Conservation (phyloP, 805 yeast species). For the Pichia kluyveri region DNA sequence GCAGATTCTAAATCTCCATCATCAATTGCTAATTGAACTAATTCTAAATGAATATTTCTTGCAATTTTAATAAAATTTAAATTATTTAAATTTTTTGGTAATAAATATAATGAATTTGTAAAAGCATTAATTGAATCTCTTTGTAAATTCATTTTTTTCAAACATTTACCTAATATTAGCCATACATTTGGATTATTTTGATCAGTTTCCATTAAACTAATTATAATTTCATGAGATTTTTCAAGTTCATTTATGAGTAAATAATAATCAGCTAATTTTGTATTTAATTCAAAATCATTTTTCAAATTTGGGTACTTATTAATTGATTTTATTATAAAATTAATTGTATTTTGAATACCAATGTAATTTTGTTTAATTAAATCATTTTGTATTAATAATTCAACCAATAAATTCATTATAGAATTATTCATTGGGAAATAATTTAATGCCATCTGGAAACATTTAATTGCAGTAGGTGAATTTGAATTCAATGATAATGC, state of each 20-base stretch:
- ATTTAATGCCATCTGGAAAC: conserved; percentile 34
- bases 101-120: conserved; percentile 33
- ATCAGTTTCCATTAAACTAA: conserved; percentile 15
- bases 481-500: conserved; percentile 33
- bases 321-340: conserved; percentile 31
- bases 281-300: conserved; percentile 33
- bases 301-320: conserved; percentile 30
- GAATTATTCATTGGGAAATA: conserved; percentile 31
- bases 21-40: conserved; percentile 45
- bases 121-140: conserved; percentile 40
- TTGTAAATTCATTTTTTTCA: conserved; percentile 34
- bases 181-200: conserved; percentile 34
- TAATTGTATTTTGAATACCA: conserved; percentile 27
- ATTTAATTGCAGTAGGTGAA: conserved; percentile 30
- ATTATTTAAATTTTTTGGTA: conserved; percentile 28
- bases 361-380: not conserved
- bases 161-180: conserved; percentile 40
- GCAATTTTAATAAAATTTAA: conserved; percentile 36
- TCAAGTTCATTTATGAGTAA: conserved; percentile 36
- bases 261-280: conserved; percentile 46
- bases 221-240: conserved; percentile 35
- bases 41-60: conserved; percentile 43
- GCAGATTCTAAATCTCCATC: conserved; percentile 42
- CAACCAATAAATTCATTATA: conserved; percentile 37
- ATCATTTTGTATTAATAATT: conserved; percentile 16